Base-by-base conservation (phyloP, 2,329 filamentous ascomycete genomes). In the Nemania diffusa region DNA sequence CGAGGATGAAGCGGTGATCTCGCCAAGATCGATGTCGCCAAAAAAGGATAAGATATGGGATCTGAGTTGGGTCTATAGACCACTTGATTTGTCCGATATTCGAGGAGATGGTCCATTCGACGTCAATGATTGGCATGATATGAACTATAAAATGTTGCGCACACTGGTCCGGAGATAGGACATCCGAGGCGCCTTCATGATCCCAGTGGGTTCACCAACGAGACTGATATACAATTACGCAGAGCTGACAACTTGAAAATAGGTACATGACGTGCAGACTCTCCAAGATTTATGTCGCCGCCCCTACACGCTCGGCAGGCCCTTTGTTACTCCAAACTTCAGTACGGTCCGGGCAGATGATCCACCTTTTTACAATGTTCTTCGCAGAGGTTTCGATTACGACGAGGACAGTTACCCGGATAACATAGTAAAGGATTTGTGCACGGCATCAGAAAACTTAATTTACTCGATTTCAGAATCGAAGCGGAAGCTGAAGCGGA, bases 11-110 rank as follows among this genome's bases (percentile, higher is more conserved):
- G n/a, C n/a, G n/a, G n/a, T n/a, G n/a, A n/a, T n/a, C n/a, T n/a
- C n/a, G n/a, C n/a, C n/a, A n/a, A n/a, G n/a, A n/a, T n/a, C n/a
- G n/a, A n/a, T n/a, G n/a, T n/a, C n/a, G n/a, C n/a, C n/a, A n/a
- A n/a, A n/a, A n/a, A n/a, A n/a, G n/a, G n/a, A n/a, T n/a, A n/a
- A n/a, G n/a, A n/a, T n/a, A n/a, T n/a, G n/a, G n/a, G n/a, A n/a
- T n/a, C n/a, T n/a, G n/a, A n/a, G n/a, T n/a, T 64, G 37, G 62
- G 2, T 2, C 15, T 64, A 48, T 26, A 59, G 37, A n/a, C 55
- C 56, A 5, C 51, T 55, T 37, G 62, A 59, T 26, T 2, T 20
- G 3, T 22, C 56, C 6, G 48, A 55, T 32, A 6, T 22, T 9
- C 6, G 11, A 34, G 50, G 50, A 5, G 3, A 2, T 15, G 37